Percentiles rank a stretch among this genome's conserved stretches.
Conservation (phyloP, 805 yeast genomes). For the Saccharomycopsis synnaedendra region DNA sequence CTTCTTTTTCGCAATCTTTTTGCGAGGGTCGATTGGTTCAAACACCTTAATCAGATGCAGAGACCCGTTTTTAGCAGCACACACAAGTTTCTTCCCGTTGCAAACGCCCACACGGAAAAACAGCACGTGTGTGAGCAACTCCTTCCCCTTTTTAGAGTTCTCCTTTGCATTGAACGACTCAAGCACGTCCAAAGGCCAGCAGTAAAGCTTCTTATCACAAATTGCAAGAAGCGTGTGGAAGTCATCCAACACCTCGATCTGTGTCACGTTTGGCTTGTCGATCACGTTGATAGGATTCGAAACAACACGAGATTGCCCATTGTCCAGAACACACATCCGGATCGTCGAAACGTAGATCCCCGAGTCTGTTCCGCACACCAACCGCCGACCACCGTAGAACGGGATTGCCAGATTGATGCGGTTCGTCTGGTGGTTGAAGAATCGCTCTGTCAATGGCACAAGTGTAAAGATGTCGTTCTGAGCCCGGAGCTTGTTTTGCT, state of each 20-base stretch:
- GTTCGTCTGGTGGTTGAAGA: constrained; percentile 57
- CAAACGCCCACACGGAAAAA: constrained; percentile 92
- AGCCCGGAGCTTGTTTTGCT: constrained; percentile 61
- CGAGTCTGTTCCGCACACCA: constrained; percentile 82
- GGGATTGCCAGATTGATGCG: constrained; percentile 87
- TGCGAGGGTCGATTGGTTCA: constrained; percentile 58
- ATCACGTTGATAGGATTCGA: constrained; percentile 70
- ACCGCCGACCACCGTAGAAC: constrained; percentile 86
- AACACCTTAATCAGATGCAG: constrained; percentile 74
- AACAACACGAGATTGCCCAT: constrained; percentile 39
- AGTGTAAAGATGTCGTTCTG: constrained; percentile 72
- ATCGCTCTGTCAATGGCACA: constrained; percentile 61
- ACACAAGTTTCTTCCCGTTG: constrained; percentile 76
- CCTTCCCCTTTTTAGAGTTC: constrained; percentile 52
- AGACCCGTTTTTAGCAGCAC: constrained; percentile 78
- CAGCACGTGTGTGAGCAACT: constrained; percentile 75
- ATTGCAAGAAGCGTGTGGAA: constrained; percentile 73
- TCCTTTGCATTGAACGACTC: constrained; percentile 29
- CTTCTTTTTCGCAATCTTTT: constrained; percentile 54
- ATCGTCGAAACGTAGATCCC: constrained; percentile 82
- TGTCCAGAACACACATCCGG: constrained; percentile 34
- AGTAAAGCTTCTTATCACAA: constrained; percentile 70
- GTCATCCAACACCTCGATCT: constrained; percentile 85
- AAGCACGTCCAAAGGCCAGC: constrained; percentile 65
- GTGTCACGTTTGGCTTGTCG: constrained; percentile 67